phyloP scores from a whole-genome alignment of 1,139 yeast species.

The Geotrichum carabidarum region DNA sequence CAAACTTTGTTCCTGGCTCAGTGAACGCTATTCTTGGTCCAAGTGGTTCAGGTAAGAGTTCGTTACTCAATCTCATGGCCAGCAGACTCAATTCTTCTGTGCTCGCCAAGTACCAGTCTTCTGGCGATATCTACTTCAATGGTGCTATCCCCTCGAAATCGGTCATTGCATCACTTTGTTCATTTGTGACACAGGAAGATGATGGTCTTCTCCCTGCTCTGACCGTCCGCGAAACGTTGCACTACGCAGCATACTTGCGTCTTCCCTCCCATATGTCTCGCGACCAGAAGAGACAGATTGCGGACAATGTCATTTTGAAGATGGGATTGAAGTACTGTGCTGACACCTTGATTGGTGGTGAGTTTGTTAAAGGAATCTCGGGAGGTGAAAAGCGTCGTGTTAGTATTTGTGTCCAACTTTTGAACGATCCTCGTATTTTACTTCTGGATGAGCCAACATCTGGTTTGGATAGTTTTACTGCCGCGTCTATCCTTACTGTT shows the following conservation, averaged over 20 bases:
- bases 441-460: slow-evolving; percentile 86
- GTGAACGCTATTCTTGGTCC: slow-evolving; percentile 89
- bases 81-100: slow-evolving; percentile 51
- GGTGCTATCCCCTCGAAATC: slow-evolving; percentile 41
- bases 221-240: slow-evolving; percentile 72
- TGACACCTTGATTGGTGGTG: slow-evolving; percentile 69
- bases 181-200: slow-evolving; percentile 78
- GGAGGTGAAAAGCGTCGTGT: slow-evolving; percentile 87
- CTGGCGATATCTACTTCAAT: slow-evolving; percentile 46
- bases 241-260: slow-evolving; percentile 66
- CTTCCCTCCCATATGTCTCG: slow-evolving; percentile 37
- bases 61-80: slow-evolving; percentile 62
- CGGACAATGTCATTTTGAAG: slow-evolving; percentile 55
- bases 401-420: slow-evolving; percentile 70
- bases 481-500: slow-evolving; percentile 61
- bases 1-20: slow-evolving; percentile 55
- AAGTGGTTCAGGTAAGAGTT: slow-evolving; percentile 81
- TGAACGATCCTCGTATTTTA: slow-evolving; percentile 64
- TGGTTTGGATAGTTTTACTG: slow-evolving; percentile 78
- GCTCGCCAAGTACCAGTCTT: slow-evolving; percentile 35
- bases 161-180: slow-evolving; percentile 51
- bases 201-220: slow-evolving; percentile 61
- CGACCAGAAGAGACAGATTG: slow-evolving; percentile 36
- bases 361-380: slow-evolving; percentile 63
- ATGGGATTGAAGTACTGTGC: slow-evolving; percentile 77